Percentiles rank a stretch among this genome's conserved stretches.
These are phyloP conservation scores for Darksidea phi DNA, from an alignment of 495 filamentous ascomycete genomes.

Conservation along the genomic window DNA sequence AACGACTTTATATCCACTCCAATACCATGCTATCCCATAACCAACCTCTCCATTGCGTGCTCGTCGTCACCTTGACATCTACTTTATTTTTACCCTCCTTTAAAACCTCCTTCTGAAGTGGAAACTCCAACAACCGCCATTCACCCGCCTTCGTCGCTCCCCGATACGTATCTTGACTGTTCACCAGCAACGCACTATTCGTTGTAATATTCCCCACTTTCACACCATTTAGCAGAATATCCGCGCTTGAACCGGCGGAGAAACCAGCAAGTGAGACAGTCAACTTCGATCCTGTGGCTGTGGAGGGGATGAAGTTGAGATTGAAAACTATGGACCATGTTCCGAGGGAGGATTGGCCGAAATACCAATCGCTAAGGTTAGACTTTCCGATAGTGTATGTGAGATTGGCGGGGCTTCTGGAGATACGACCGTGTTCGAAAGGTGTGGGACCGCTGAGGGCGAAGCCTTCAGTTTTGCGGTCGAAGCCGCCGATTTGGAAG, in stretches of 20 bases:
- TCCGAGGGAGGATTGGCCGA: conserved; percentile 43
- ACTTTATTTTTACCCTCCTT: conserved; percentile 33
- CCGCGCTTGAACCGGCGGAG: conserved; percentile 17
- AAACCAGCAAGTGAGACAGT: conserved; percentile 41
- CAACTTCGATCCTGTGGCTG: conserved; percentile 25
- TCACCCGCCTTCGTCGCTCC: conserved; percentile 43
- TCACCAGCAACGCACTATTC: conserved; percentile 33
- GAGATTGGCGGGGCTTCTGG: conserved; percentile 41
- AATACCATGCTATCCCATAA: conserved; percentile 38
- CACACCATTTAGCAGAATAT: conserved; percentile 25
- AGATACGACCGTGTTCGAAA: conserved; percentile 41
- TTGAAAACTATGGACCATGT: conserved; percentile 43
- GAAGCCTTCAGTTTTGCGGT: conserved; percentile 45
- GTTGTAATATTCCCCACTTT: conserved; percentile 31
- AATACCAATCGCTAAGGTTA: conserved; percentile 43
- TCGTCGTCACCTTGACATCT: conserved; percentile 33
- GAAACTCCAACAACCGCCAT: conserved; percentile 44
- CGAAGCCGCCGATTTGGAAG: conserved; percentile 46
- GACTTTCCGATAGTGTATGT: conserved; percentile 42
- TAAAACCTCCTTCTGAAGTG: conserved; percentile 22
- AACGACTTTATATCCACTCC: conserved; percentile 14
- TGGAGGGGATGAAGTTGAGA: conserved; percentile 10
- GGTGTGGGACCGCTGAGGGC: conserved; percentile 40
- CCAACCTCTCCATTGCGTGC: conserved; percentile 36
- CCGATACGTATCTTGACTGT: conserved; percentile 41